These are phyloP conservation scores for Fusarium ambrosium DNA, from an alignment of 2,329 filamentous ascomycete species.

Conservation along the genomic window DNA sequence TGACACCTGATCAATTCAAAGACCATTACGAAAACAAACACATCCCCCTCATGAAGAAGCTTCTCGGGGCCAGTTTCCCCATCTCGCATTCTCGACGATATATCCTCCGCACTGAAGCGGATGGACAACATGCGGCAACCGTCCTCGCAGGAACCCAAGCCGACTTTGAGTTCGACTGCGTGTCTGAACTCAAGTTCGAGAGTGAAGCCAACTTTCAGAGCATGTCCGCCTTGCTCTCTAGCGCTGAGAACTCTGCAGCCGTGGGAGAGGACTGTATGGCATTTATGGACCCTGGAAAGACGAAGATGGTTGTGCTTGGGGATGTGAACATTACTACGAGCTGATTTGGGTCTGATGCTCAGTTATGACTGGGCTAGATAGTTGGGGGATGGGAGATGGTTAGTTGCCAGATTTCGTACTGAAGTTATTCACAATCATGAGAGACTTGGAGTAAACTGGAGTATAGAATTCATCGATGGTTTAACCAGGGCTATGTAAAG, in stretches of 20 bases:
- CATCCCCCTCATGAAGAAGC: conserved; percentile 5
- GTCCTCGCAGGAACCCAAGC: background rate
- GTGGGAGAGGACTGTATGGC: background rate
- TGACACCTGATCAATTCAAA: conserved; percentile 4
- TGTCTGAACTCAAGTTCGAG: background rate
- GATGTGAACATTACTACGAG: background rate
- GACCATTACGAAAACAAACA: conserved; percentile 5
- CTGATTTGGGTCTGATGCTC: background rate
- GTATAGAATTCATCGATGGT: too few species aligned
- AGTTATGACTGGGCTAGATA: background rate
- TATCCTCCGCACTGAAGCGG: background rate
- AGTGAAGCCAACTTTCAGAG: background rate
- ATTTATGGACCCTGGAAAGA: background rate
- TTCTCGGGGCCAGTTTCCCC: background rate
- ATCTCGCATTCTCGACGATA: conserved; percentile 1
- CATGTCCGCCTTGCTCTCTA: background rate
- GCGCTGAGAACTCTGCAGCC: background rate
- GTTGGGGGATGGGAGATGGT: background rate
- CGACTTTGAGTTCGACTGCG: background rate
- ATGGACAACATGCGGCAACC: background rate
- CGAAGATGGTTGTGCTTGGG: background rate
- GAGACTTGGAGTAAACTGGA: background rate
- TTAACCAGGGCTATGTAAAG: too few species aligned
- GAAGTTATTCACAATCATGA: background rate
- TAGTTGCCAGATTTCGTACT: background rate